Evolutionary conservation across 2,329 filamentous ascomycete species (phyloP), one percentile per base, ranked within the genome.

Genomic region (Sordariomycetes sp.): DNA sequence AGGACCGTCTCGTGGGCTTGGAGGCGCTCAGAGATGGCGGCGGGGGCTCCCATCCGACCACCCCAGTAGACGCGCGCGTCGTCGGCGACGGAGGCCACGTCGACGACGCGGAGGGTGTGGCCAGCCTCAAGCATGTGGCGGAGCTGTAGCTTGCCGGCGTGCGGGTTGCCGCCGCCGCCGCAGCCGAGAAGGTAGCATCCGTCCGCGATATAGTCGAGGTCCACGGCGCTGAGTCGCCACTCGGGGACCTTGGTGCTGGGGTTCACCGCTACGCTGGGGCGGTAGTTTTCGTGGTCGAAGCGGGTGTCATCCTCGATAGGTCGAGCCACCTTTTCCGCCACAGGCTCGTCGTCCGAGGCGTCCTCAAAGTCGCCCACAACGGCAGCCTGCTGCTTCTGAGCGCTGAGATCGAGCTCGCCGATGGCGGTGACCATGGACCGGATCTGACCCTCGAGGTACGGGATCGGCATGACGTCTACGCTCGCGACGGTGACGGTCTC

Each of bases 131-230:
- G 69, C 59, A 77, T 75, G 50, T 76, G 68, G 8, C 76, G 70
- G 8, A 82, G 69, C 5, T 75, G 75, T 17, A 82, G 69, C 68
- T 77, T 75, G 34, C 71, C 68, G 1, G 76, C 65, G 60, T 79
- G 80, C 1, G 79, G 77, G 3, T 73, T 76, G 2, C 81, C 80
- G 22, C 81, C 81, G 6, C 81, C 81, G 20, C 81, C 82, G 0
- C 79, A 82, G 2, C 80, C 81, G 0, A 85, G 72, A 55, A 85
- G 78, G 60, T 82, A 82, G 63, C 80, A 81, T 1, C 81, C 81
- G 7, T 72, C 77, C 0, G 77, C 67, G 32, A 85, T 77, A 69
- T 76, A 84, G 34, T 70, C 65, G 3, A 84, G 68, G 63, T 85
- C 82, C 0, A 76, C 77, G 62, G 83, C 79, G 10, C 72, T 78